phyloP scores from a whole-genome alignment of 2,329 filamentous ascomycete species.

The Ceratocystis cubensis region DNA sequence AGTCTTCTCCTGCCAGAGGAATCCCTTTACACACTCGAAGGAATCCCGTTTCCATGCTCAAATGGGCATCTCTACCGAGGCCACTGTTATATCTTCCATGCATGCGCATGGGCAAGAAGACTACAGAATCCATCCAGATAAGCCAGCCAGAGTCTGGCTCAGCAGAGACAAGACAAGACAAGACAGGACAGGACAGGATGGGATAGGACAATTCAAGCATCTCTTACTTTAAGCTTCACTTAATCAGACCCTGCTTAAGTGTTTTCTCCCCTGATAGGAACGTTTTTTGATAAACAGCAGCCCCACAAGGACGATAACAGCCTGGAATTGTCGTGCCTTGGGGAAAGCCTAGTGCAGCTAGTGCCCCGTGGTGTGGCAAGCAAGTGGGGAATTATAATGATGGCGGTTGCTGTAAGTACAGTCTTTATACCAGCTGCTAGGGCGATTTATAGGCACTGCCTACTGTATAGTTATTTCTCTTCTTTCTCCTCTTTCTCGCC shows the following conservation, averaged over 20 bases:
- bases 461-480: too few relatives aligned
- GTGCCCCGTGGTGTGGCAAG: background rate
- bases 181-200: background rate
- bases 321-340: background rate
- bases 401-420: too few relatives aligned
- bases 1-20: background rate
- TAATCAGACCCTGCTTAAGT: background rate
- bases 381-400: too few relatives aligned
- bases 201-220: background rate
- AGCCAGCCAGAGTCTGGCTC: background rate
- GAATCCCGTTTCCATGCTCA: conserved; percentile 4
- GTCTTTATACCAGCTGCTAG: too few relatives aligned
- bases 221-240: background rate
- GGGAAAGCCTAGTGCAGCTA: background rate
- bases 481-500: too few relatives aligned
- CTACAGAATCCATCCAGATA: background rate
- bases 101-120: background rate
- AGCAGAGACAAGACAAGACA: background rate
- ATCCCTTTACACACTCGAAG: background rate
- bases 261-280: background rate
- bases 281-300: background rate
- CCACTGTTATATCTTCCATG: background rate
- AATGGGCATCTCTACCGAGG: background rate
- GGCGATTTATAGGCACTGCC: too few relatives aligned
- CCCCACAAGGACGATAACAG: background rate